phyloP scores from a whole-genome alignment of 768 basidiomycete species.

The Panaeolus cyanescens region DNA sequence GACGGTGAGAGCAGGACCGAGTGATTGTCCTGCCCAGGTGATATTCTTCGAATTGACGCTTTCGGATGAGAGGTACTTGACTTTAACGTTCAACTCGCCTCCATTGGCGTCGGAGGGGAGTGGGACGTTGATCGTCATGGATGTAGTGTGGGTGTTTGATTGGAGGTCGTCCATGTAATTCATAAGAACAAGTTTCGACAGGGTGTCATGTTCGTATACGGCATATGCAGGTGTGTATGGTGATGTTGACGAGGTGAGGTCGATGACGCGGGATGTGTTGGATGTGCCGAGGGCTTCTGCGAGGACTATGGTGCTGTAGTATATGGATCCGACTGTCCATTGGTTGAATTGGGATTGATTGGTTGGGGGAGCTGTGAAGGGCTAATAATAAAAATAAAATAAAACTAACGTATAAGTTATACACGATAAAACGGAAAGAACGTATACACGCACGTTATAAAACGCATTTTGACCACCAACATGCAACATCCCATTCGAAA shows the following conservation, averaged over 20 bases:
- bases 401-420: not conserved
- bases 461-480: slow-evolving; percentile 68
- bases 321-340: slow-evolving; percentile 76
- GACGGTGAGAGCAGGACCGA: slow-evolving; percentile 59
- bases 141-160: slow-evolving; percentile 46
- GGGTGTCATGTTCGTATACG: slow-evolving; percentile 70
- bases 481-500: slow-evolving; percentile 55
- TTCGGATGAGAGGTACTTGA: slow-evolving; percentile 58
- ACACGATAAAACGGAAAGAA: not conserved
- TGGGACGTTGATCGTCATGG: slow-evolving; percentile 40
- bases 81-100: slow-evolving; percentile 48
- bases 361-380: slow-evolving; percentile 56
- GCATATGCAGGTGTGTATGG: slow-evolving; percentile 69
- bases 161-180: slow-evolving; percentile 67
- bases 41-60: slow-evolving; percentile 68
- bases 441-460: slow-evolving; percentile 56
- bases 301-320: slow-evolving; percentile 71
- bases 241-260: slow-evolving; percentile 52
- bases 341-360: slow-evolving; percentile 58
- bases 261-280: slow-evolving; percentile 65
- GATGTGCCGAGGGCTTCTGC: slow-evolving; percentile 70
- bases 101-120: slow-evolving; percentile 29
- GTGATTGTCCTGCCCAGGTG: slow-evolving; percentile 80
- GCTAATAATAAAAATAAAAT: slow-evolving; percentile 37
- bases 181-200: slow-evolving; percentile 65